A percentile compares a stretch with the other conserved stretches of the same genome.
Evolutionary conservation across 805 yeast species (phyloP).

Genomic region (Yamadazyma scolyti): DNA sequence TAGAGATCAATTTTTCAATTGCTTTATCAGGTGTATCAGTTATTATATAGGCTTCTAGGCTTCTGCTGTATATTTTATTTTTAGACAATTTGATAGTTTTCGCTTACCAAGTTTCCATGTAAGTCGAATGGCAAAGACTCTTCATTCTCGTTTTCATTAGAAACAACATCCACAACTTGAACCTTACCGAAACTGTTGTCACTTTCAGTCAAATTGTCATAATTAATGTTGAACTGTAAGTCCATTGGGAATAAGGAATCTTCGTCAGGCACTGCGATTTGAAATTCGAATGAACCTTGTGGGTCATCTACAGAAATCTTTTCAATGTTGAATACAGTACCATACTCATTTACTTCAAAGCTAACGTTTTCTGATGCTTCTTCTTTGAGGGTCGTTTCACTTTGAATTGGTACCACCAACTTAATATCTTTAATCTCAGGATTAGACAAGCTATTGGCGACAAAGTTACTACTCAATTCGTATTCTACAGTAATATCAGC

Average conservation of each 20-base stretch:
- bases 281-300: slow-evolving; percentile 72
- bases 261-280: slow-evolving; percentile 71
- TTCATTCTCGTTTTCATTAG: slow-evolving; percentile 40
- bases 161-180: slow-evolving; percentile 55
- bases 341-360: slow-evolving; percentile 61
- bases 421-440: slow-evolving; percentile 44
- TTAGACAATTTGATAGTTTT: slow-evolving; percentile 48
- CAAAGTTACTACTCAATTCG: slow-evolving; percentile 54
- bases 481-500: slow-evolving; percentile 82
- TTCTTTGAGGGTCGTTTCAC: slow-evolving; percentile 46
- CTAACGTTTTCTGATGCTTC: slow-evolving; percentile 39
- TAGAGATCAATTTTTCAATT: slow-evolving; percentile 48
- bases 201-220: slow-evolving; percentile 38
- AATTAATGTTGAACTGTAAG: slow-evolving; percentile 53
- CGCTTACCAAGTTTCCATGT: slow-evolving; percentile 53
- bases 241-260: slow-evolving; percentile 88
- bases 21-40: slow-evolving; percentile 54
- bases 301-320: slow-evolving; percentile 49
- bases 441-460: slow-evolving; percentile 13
- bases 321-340: slow-evolving; percentile 63
- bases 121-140: slow-evolving; percentile 68
- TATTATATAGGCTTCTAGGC: slow-evolving; percentile 8
- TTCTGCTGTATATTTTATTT: not conserved
- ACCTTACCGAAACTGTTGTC: slow-evolving; percentile 61
- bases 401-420: slow-evolving; percentile 64